phyloP scores from a whole-genome alignment of 768 basidiomycete species.

The Xanthoconium stramineum region DNA sequence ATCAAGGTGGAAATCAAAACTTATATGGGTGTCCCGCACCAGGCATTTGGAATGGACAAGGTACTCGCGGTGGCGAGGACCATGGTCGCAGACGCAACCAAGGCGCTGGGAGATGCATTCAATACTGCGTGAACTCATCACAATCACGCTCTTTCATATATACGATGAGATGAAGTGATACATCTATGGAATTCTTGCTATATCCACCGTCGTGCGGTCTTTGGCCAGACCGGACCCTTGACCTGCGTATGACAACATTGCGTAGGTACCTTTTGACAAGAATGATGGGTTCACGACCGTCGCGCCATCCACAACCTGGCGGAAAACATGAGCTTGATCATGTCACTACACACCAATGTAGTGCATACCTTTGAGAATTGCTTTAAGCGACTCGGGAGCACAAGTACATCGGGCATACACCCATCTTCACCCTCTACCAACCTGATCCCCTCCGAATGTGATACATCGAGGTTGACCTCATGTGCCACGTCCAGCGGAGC shows the following conservation, averaged over 20 bases:
- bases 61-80: conserved; percentile 11
- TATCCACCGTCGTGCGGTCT: conserved; percentile 29
- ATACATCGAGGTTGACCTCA: conserved; percentile 88
- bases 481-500: conserved; percentile 66
- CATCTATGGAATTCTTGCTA: conserved; percentile 25
- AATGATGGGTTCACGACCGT: conserved; percentile 85
- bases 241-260: conserved; percentile 37
- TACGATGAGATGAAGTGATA: neutral
- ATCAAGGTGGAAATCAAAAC: conserved; percentile 51
- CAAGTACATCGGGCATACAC: conserved; percentile 75
- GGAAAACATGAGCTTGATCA: neutral
- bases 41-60: conserved; percentile 70
- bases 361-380: conserved; percentile 80
- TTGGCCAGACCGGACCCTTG: conserved; percentile 23
- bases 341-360: neutral
- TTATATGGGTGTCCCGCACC: conserved; percentile 62
- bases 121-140: neutral
- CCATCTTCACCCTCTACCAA: conserved; percentile 35
- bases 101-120: conserved; percentile 19
- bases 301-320: conserved; percentile 73
- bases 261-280: conserved; percentile 59
- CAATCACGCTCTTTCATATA: neutral
- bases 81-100: conserved; percentile 22
- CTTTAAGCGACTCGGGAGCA: conserved; percentile 85
- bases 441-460: conserved; percentile 58